Conservation (phyloP, 106 monocot species). For the Dioscorea dumetorum region DNA sequence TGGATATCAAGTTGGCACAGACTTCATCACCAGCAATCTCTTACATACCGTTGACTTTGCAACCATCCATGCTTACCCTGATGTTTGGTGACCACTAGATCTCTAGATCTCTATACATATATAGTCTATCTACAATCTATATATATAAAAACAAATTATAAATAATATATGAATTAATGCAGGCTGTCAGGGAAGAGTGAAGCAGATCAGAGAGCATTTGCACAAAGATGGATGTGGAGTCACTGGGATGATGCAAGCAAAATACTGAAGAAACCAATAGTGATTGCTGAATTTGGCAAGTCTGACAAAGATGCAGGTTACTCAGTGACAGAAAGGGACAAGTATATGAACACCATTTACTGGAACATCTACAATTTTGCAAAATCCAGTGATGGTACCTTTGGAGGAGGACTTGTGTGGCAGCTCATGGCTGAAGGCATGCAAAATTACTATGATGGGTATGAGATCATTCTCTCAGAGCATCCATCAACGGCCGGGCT, state of each 20-base stretch:
- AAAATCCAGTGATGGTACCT: constrained; percentile 9
- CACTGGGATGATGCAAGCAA: constrained; percentile 23
- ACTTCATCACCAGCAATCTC: constrained; percentile 40
- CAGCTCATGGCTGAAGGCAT: constrained; percentile 39
- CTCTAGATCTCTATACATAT: too few relatives aligned
- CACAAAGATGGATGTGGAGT: constrained; percentile 25
- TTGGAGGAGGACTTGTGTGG: constrained; percentile 42
- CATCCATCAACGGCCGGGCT: not conserved
- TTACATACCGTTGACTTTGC: constrained; percentile 41
- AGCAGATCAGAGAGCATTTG: constrained; percentile 9
- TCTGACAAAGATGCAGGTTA: constrained; percentile 25
- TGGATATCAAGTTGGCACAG: constrained; percentile 34
- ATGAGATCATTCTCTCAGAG: constrained; percentile 31
- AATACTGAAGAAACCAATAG: constrained; percentile 31
- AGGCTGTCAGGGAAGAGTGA: constrained; percentile 30
- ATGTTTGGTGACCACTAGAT: constrained; percentile 23
- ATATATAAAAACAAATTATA: too few relatives aligned
- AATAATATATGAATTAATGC: not conserved
- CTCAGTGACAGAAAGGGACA: constrained; percentile 11
- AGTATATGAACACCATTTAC: constrained; percentile 19
- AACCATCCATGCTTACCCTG: constrained; percentile 56
- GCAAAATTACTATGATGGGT: constrained; percentile 40
- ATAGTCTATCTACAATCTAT: too few relatives aligned
- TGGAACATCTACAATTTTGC: constrained; percentile 25
- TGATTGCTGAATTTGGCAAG: constrained; percentile 42